Base-by-base conservation (phyloP, 495 filamentous ascomycete species). In the Penicillium silybi region DNA sequence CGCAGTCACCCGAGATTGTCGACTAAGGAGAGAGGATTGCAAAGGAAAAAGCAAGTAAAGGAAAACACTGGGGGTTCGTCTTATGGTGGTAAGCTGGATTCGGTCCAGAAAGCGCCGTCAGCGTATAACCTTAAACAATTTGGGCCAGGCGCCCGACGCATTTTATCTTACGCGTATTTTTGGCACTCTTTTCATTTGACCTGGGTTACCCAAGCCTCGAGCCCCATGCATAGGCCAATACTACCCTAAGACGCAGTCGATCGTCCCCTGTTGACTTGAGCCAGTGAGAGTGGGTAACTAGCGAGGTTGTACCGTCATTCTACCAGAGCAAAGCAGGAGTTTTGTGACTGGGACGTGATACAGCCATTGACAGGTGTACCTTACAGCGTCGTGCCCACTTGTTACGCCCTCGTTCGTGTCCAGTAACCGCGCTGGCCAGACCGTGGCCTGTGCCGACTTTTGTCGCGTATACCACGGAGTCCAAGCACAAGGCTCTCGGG, bases 141-240 rank as follows among this genome's bases (percentile, higher is more conserved):
- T 39, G 37, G 37, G 18, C 15, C 11, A 32, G 29, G n/a, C n/a
- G n/a, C n/a, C n/a, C n/a, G n/a, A n/a, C n/a, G n/a, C n/a, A n/a
- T n/a, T 39, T 39, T 2, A 39, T 18, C 37, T 39, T 39, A 39
- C 37, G 41, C 16, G 38, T 41, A 41, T 41, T 41, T 41, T 41
- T 18, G 38, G 16, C 16, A 18, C 6, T 17, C 10, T 29, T 27
- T 9, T 25, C 20, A 38, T 41, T 47, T 53, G 50, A 53, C 17
- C 37, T 53, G 37, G 44, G 26, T 53, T 53, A 43, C 44, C 17
- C 47, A 35, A 35, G 18, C 32, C 32, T 23, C 47, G 43, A 35
- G 18, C 32, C 32, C 17, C 32, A 37, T 13, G 22, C 11, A 20
- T 13, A 27, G 22, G 35, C 20, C 46, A 27, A 35, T 37, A 15